These are phyloP conservation scores for Pugionium dolabratum DNA, from an alignment of 345 rosid genomes.

Conservation along the genomic window DNA sequence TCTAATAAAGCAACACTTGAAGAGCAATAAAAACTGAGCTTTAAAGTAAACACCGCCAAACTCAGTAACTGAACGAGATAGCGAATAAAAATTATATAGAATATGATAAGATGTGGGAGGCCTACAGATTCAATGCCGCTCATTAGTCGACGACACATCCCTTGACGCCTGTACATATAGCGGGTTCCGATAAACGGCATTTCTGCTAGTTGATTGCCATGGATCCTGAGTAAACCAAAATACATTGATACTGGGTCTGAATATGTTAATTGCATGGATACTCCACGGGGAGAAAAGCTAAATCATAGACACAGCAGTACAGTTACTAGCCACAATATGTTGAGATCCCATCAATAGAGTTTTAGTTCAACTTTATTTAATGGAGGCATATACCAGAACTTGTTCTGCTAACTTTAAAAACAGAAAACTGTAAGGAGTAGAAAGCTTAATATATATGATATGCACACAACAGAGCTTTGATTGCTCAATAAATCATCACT, in stretches of 20 bases:
- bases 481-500: constrained; percentile 6
- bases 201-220: constrained; percentile 80
- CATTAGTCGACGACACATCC: constrained; percentile 94
- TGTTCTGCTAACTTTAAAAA: too few relatives aligned
- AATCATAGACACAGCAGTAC: neutral
- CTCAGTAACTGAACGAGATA: neutral
- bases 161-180: constrained; percentile 76
- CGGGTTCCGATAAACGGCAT: constrained; percentile 99
- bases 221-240: constrained; percentile 60
- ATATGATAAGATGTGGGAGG: constrained; percentile 11
- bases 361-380: neutral
- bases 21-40: neutral
- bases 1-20: constrained; percentile 2
- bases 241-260: neutral
- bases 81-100: neutral
- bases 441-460: constrained; percentile 5
- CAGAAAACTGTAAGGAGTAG: neutral
- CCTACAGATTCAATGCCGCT: constrained; percentile 82
- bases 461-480: neutral
- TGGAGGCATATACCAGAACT: neutral
- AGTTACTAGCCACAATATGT: neutral
- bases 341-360: constrained; percentile 9
- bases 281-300: neutral
- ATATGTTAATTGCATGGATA: neutral
- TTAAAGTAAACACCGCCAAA: neutral